These are phyloP conservation scores for Boechera stricta DNA, from an alignment of 345 rosid genomes.

Conservation along the genomic window DNA sequence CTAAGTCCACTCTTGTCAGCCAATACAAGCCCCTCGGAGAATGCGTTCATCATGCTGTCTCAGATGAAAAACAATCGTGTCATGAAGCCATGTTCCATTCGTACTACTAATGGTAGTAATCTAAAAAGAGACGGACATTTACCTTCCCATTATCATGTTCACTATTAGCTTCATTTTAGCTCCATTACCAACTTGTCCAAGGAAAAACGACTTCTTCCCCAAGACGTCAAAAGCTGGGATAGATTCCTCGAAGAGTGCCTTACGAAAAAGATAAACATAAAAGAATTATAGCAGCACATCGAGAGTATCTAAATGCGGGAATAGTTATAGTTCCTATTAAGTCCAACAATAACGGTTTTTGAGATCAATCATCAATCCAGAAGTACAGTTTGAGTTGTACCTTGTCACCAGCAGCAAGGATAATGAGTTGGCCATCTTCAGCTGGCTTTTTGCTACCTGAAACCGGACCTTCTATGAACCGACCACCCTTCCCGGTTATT, in stretches of 20 bases:
- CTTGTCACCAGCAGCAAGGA: conserved; percentile 96
- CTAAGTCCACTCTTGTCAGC: conserved; percentile 81
- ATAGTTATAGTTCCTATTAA: background rate
- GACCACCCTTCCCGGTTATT: conserved; percentile 74
- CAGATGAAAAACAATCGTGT: background rate
- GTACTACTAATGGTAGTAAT: background rate
- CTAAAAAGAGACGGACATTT: conserved; percentile 13
- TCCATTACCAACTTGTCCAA: conserved; percentile 92
- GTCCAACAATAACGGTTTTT: conserved; percentile 1
- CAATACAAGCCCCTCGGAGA: conserved; percentile 89
- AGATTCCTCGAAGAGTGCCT: conserved; percentile 75
- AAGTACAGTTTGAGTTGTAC: conserved; percentile 42
- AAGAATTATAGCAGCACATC: conserved; percentile 4
- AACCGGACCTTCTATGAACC: conserved; percentile 93
- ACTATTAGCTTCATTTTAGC: conserved; percentile 96
- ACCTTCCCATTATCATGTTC: conserved; percentile 99
- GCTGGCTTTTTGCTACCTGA: conserved; percentile 98
- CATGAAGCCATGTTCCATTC: conserved; percentile 1
- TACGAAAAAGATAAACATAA: background rate
- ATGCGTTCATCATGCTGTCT: conserved; percentile 86
- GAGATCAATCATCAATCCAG: background rate
- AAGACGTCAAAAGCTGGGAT: conserved; percentile 78
- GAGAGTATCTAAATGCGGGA: background rate
- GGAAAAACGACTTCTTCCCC: conserved; percentile 88
- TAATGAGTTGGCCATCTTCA: conserved; percentile 92